Base-by-base conservation (phyloP, 1,139 yeast genomes). In the Sugiyamaella neomexicana region DNA sequence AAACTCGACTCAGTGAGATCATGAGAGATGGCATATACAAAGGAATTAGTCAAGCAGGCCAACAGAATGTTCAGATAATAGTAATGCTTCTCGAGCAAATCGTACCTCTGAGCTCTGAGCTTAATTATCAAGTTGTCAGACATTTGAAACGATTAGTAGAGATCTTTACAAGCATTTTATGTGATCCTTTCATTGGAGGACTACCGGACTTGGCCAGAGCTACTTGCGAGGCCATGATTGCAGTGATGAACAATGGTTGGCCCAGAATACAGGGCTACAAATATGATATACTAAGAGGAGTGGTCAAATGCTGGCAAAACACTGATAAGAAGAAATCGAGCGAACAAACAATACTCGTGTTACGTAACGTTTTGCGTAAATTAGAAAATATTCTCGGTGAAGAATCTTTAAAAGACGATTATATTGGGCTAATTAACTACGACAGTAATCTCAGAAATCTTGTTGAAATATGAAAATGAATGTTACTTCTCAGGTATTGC, bases 201-300 rank as follows among this genome's bases (percentile, higher is more conserved):
- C 60, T 60, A 31, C 63, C 61, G n/a, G 55, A 58, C 8, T 62
- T 72, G 17, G 44, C 65, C 4, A 43, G 8, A 2, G 38, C 58
- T 1, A 55, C 69, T 0, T 54, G 69, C 32, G 57, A 55, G 1
- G 58, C 66, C 20, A 47, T 72, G 43, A 49, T 58, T 1, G 36
- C 58, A 1, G 50, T 65, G 0, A 63, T 71, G 42, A 25, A 58
- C 10, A 65, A 63, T 44, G 60, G 72, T 32, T 69, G 75, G 75
- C 69, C 70, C 9, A 63, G 76, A 23, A 56, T 74, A 1, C 58
- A 57, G 1, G 43, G 46, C 0, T 71, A 74, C 59, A 62, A 66
- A 31, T 72, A 64, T 53, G 76, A 72, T 47, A 55, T 75, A 1
- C 44, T 73, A 38, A 71, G 70, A 0, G 74, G 73, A 41, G 58